Percentiles rank a stretch among this genome's conserved stretches.
phyloP scores from a whole-genome alignment of 2,329 filamentous ascomycete genomes.

The Neoarthrinium moseri region DNA sequence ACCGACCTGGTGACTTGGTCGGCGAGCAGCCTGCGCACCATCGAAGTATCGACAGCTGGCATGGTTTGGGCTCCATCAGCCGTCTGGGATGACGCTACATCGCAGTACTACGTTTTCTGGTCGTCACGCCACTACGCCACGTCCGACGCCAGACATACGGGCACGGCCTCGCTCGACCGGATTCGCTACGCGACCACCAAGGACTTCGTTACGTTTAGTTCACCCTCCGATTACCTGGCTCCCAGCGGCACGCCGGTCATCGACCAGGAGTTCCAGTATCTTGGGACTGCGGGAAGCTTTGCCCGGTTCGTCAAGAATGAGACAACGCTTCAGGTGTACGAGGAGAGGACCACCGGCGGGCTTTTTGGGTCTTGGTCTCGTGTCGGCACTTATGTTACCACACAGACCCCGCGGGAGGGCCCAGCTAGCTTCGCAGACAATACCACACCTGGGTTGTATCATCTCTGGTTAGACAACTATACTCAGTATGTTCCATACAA shows the following conservation, averaged over 20 bases:
- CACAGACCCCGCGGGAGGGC: slow-evolving; percentile 32
- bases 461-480: slow-evolving; percentile 45
- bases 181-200: slow-evolving; percentile 50
- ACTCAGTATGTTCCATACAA: slow-evolving; percentile 44
- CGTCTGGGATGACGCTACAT: slow-evolving; percentile 31
- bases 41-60: slow-evolving; percentile 32
- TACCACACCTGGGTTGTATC: slow-evolving; percentile 29
- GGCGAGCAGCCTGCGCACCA: slow-evolving; percentile 20
- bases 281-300: slow-evolving; percentile 38
- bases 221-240: slow-evolving; percentile 42
- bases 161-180: slow-evolving; percentile 34
- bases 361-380: slow-evolving; percentile 48
- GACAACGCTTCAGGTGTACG: slow-evolving; percentile 44
- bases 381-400: slow-evolving; percentile 32
- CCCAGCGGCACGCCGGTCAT: slow-evolving; percentile 41
- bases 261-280: slow-evolving; percentile 45
- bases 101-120: slow-evolving; percentile 48
- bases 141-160: slow-evolving; percentile 43
- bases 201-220: slow-evolving; percentile 48
- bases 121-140: slow-evolving; percentile 40
- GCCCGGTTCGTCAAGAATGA: slow-evolving; percentile 52
- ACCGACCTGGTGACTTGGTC: slow-evolving; percentile 34
- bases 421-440: slow-evolving; percentile 37
- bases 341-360: slow-evolving; percentile 41
- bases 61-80: slow-evolving; percentile 37